These are phyloP conservation scores for Pseudocercospora fuligena DNA, from an alignment of 2,329 filamentous ascomycete species.

Conservation along the genomic window DNA sequence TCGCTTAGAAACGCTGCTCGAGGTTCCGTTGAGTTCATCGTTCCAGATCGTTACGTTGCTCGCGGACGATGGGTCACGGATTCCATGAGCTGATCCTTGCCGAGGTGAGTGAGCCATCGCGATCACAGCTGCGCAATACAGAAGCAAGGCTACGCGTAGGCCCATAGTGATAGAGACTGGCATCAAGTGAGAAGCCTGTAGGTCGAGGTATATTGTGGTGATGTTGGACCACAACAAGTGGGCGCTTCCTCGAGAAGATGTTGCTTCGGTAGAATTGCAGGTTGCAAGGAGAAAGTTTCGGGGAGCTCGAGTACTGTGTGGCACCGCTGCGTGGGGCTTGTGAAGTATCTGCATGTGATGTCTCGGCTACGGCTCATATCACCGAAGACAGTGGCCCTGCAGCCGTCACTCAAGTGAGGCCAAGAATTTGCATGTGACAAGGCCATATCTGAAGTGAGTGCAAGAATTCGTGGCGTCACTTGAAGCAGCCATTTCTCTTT, in stretches of 20 bases:
- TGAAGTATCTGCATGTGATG: not conserved
- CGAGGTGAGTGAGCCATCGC: not conserved
- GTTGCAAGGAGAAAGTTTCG: not conserved
- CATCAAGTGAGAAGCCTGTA: not conserved
- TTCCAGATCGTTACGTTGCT: not conserved
- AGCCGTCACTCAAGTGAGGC: no score
- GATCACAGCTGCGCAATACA: not conserved
- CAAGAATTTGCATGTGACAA: not conserved
- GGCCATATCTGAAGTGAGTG: not conserved
- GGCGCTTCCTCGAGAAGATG: not conserved
- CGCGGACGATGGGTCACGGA: not conserved
- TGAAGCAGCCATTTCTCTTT: not conserved
- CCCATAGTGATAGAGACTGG: no score
- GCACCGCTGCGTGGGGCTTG: not conserved
- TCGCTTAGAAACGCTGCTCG: slow-evolving; percentile 12
- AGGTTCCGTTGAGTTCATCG: not conserved
- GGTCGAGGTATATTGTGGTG: not conserved
- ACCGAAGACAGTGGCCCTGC: not conserved
- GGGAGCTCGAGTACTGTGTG: not conserved
- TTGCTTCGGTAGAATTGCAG: not conserved
- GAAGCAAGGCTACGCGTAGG: not conserved
- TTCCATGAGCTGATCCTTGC: no score
- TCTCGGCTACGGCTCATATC: not conserved
- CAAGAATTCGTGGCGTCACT: not conserved
- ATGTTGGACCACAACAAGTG: not conserved